Percentiles rank a stretch among this genome's conserved stretches.
phyloP scores from a whole-genome alignment of 192 early-diverging fungal genomes.

The Backusella sp. region DNA sequence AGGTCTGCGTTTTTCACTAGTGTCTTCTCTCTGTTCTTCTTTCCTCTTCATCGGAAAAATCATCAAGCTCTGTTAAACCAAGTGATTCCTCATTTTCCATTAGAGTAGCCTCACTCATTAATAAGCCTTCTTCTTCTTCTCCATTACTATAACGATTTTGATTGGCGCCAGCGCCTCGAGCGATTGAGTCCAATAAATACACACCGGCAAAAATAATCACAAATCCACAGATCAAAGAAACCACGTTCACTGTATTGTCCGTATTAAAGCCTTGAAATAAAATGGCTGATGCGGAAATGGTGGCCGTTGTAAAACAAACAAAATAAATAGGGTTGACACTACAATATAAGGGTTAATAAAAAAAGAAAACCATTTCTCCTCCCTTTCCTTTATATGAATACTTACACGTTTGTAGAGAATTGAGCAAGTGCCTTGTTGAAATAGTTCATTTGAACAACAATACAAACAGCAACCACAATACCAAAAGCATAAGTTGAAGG shows the following conservation, averaged over 20 bases:
- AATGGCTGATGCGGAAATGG: conserved; percentile 85
- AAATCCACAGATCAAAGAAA: conserved; percentile 89
- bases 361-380: not conserved
- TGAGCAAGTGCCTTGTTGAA: conserved; percentile 95
- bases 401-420: conserved; percentile 82
- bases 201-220: conserved; percentile 94
- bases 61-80: conserved; percentile 10
- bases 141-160: conserved; percentile 23
- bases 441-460: conserved; percentile 97
- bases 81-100: conserved; percentile 43
- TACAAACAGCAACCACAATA: conserved; percentile 73
- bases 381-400: not conserved
- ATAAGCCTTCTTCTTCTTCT: conserved; percentile 39
- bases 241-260: conserved; percentile 70
- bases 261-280: conserved; percentile 90
- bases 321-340: conserved; percentile 88
- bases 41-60: not conserved
- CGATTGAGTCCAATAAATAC: conserved; percentile 71
- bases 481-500: conserved; percentile 89
- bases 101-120: conserved; percentile 47
- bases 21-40: conserved; percentile 4
- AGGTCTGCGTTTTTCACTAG: not conserved
- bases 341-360: not conserved
- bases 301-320: conserved; percentile 93
- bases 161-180: conserved; percentile 31